These are phyloP conservation scores for Penicillium sp. DNA, from an alignment of 2,329 filamentous ascomycete genomes.

Conservation along the genomic window DNA sequence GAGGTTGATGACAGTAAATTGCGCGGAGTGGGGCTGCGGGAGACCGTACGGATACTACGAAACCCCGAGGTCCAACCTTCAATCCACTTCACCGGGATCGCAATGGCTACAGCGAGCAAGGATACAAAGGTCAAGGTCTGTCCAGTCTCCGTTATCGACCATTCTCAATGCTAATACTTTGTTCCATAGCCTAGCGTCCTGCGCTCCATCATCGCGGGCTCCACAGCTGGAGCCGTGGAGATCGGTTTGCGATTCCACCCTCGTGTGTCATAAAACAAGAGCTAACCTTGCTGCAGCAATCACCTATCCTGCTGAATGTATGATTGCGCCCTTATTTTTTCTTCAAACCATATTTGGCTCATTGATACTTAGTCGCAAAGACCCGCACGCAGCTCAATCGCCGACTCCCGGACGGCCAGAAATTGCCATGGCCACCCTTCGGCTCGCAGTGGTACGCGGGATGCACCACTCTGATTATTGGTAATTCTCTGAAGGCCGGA, in stretches of 20 bases:
- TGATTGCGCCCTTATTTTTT: constrained; percentile 25
- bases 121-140: constrained; percentile 41
- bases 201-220: constrained; percentile 87
- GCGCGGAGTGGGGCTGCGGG: constrained; percentile 18
- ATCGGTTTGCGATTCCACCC: constrained; percentile 62
- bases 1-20: constrained; percentile 2
- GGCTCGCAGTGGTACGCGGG: constrained; percentile 95
- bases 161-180: constrained; percentile 35
- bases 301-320: constrained; percentile 93
- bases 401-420: constrained; percentile 74
- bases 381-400: constrained; percentile 92
- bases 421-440: constrained; percentile 92
- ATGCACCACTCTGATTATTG: constrained; percentile 94
- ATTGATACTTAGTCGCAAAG: constrained; percentile 69
- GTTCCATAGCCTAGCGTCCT: constrained; percentile 70
- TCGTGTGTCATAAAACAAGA: not conserved
- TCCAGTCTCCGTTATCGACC: not conserved
- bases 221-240: constrained; percentile 90
- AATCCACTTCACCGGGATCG: constrained; percentile 3
- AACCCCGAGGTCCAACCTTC: constrained; percentile 18
- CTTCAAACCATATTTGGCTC: constrained; percentile 2
- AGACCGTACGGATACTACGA: constrained; percentile 17
- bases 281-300: constrained; percentile 58
- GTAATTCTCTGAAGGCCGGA: constrained; percentile 93
- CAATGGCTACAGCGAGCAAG: constrained; percentile 36